These are phyloP conservation scores for Coriaria nepalensis DNA, from an alignment of 306 rosid species.

Conservation along the genomic window DNA sequence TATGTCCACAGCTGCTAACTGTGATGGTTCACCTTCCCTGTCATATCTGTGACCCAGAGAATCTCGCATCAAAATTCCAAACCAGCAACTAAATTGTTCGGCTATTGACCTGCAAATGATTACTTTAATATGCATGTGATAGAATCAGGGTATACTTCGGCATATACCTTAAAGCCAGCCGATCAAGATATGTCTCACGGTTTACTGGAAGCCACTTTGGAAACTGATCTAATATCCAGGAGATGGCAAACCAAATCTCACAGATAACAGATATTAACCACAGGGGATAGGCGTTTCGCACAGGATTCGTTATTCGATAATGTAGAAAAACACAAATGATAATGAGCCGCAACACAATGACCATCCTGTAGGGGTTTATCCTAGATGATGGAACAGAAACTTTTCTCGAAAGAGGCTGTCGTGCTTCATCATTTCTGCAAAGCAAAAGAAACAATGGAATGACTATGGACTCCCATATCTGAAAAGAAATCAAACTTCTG, in stretches of 20 bases:
- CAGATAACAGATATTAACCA: constrained; percentile 92
- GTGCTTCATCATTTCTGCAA: constrained; percentile 85
- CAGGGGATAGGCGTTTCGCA: constrained; percentile 65
- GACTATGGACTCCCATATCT: too few species aligned
- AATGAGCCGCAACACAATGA: constrained; percentile 74
- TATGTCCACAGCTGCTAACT: constrained; percentile 85
- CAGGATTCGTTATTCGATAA: constrained; percentile 91
- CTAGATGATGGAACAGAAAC: constrained; percentile 87
- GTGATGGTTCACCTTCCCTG: constrained; percentile 86
- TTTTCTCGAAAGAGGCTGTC: constrained; percentile 93
- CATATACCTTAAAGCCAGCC: constrained; percentile 87
- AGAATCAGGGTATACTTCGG: too few species aligned
- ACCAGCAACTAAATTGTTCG: too few species aligned
- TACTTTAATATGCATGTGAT: too few species aligned
- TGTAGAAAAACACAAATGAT: constrained; percentile 82
- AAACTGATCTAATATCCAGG: constrained; percentile 97
- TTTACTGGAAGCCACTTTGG: constrained; percentile 96
- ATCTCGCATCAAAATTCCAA: constrained; percentile 13
- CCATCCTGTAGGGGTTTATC: constrained; percentile 90
- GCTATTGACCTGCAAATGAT: too few species aligned
- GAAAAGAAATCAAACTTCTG: constrained; percentile 7
- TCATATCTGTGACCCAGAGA: constrained; percentile 60
- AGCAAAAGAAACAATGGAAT: constrained; percentile 7
- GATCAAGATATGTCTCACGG: constrained; percentile 92
- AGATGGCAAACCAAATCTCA: constrained; percentile 95